These are phyloP conservation scores for Cystofilobasidium macerans DNA, from an alignment of 768 basidiomycete genomes.

Conservation along the genomic window DNA sequence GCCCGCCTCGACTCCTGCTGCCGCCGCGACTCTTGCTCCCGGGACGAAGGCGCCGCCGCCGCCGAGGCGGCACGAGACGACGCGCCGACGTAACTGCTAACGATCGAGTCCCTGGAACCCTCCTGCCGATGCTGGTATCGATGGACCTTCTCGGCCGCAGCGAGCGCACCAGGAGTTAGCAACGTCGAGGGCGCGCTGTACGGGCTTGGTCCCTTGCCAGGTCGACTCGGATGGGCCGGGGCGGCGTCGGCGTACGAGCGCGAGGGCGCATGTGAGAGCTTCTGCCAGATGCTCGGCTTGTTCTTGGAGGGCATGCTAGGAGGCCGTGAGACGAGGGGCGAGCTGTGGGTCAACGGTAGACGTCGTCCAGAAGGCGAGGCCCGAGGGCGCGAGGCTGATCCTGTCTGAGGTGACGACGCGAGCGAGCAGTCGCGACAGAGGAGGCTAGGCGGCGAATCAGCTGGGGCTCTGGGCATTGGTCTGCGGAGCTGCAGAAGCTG, in stretches of 20 bases:
- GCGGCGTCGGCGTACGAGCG: slow-evolving; percentile 16
- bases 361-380: background rate
- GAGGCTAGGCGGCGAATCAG: no score
- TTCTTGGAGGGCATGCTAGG: slow-evolving; percentile 7
- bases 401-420: no score
- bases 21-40: background rate
- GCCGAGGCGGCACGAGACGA: background rate
- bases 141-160: background rate
- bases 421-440: no score
- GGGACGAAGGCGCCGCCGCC: background rate
- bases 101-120: no score
- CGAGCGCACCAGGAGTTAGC: slow-evolving; percentile 1
- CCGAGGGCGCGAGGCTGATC: no score
- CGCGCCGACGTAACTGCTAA: background rate
- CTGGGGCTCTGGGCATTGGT: no score
- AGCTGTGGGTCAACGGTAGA: background rate
- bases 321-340: background rate
- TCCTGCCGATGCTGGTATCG: background rate
- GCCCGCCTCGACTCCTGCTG: background rate
- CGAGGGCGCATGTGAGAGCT: slow-evolving; percentile 10
- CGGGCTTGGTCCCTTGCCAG: background rate
- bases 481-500: no score
- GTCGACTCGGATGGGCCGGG: background rate
- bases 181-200: background rate
- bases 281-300: slow-evolving; percentile 23